Evolutionary conservation across 306 rosid species (phyloP), one percentile per base, ranked within the genome.

Genomic region (Lathyrus aphaca): DNA sequence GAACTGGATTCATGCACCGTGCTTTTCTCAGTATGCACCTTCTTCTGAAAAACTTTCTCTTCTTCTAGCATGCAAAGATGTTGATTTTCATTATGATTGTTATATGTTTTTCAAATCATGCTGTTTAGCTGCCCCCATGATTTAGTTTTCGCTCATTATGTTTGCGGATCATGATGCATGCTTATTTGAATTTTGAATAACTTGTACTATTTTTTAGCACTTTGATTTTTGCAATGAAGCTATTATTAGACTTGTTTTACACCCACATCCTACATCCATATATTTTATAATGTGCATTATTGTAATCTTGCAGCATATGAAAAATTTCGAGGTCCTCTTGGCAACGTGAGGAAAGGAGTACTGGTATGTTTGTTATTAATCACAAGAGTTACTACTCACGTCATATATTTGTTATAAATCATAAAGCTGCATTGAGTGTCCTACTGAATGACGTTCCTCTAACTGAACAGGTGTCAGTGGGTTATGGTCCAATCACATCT

Each of bases 1-100:
- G 99, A 86, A 87, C 95, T 81, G 99, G 99, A 66, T 94, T 94
- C 75, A 94, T 94, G 97, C 99, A 94, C 77, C 96, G 97, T 72
- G 97, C 99, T 74, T 94, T 94, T 87, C 75, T 76, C 49, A 76
- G 99, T 94, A 94, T 63, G 84, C 68, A 43, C 80, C 60, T 67
- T 77, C 60, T 38, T 19, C 68, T 17, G 29, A 40, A 77, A 44
- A 27, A 15, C 43, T 12, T 23, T 58, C 14, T 59, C n/a, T 38
- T 53, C 37, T 16, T 37, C 61, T 43, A 53, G 46, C 76, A 62
- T 32, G 60, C n/a, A 46, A 45, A 54, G 69, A 63, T 75, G 38
- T 50, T 15, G 38, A 44, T 72, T 65, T 48, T 44, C 30, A 25
- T 42, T 61, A 27, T 53, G 23, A 68, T 54, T 64, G 65, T 50